A percentile compares a stretch with the other conserved stretches of the same genome.
Conservation (phyloP, 2,329 filamentous ascomycete genomes). For the Beauveria australis region DNA sequence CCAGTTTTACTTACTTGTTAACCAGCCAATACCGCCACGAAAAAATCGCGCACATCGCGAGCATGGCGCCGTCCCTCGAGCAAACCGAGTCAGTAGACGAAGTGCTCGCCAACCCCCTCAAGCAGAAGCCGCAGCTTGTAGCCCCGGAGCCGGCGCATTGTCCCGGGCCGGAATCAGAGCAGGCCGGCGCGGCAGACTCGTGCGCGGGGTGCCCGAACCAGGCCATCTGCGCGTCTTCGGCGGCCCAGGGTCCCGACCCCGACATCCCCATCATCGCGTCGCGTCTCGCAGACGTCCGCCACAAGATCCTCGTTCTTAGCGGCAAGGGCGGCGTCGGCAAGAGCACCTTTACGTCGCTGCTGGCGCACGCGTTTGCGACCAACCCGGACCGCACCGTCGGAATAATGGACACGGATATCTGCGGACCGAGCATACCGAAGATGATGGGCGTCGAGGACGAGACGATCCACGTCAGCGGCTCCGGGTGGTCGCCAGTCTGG, state of each 20-base stretch:
- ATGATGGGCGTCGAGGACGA: constrained; percentile 97
- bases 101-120: constrained; percentile 67
- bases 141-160: constrained; percentile 97
- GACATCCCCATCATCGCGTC: constrained; percentile 84
- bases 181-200: constrained; percentile 64
- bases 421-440: constrained; percentile 90
- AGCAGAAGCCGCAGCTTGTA: constrained; percentile 73
- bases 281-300: constrained; percentile 70
- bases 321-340: constrained; percentile 97
- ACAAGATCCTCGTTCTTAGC: constrained; percentile 87
- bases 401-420: constrained; percentile 98
- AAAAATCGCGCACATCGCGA: constrained; percentile 8
- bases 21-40: background rate
- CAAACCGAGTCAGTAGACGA: constrained; percentile 58
- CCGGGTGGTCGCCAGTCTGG: constrained; percentile 94
- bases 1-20: background rate
- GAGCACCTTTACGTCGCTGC: constrained; percentile 81
- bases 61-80: constrained; percentile 77
- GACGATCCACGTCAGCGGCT: constrained; percentile 81
- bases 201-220: constrained; percentile 96
- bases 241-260: constrained; percentile 90
- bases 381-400: constrained; percentile 75
- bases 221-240: constrained; percentile 75
- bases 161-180: constrained; percentile 75
- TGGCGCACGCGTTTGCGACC: constrained; percentile 81